Base-by-base conservation (phyloP, 129 eudicot genomes). In the Solidago caesia region DNA sequence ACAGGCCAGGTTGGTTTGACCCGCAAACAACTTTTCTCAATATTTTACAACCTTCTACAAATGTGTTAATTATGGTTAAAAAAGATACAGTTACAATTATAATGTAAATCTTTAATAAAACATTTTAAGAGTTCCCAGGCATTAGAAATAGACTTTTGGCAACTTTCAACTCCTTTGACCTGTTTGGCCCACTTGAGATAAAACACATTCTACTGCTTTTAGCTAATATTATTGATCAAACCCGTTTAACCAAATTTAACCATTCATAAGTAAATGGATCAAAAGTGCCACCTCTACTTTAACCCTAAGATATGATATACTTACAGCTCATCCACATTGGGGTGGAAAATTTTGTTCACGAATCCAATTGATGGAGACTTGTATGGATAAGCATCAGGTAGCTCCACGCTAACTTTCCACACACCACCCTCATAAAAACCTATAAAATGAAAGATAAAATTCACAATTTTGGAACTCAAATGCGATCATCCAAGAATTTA, bases 361-460 rank as follows among this genome's bases (percentile, higher is more conserved):
- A 88, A 88, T 57, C 89, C 87, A 42, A 85, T 80, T 8, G 85
- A 85, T 16, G 89, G 89, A 72, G 89, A 79, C 57, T 88, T 82
- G 81, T 82, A 88, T 6, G 92, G 92, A 81, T 88, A 88, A 39
- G 87, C 82, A 74, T 85, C 92, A 0, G 87, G 89, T 57, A 88
- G 84, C 77, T 82, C 85, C 43, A 88, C 92, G 25, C 77, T 84
- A n/a, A 88, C 82, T 81, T 88, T 85, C 92, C 92, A 88, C 44
- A 83, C 86, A 48, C 92, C 92, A n/a, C 92, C 92, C 68, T 88
- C 87, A 45, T 88, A 88, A 64, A 60, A 73, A 62, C 92, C 92
- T 88, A 70, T 4, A 43, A 47, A 65, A 3, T 45, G 11, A 21
- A 21, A 4, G 44, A 61, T 14, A 47, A 15, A 16, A 15, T 2